Percentiles rank a stretch among this genome's conserved stretches.
Conservation (phyloP, 371 early-diverging fungal species). For the Mortierella sp. region DNA sequence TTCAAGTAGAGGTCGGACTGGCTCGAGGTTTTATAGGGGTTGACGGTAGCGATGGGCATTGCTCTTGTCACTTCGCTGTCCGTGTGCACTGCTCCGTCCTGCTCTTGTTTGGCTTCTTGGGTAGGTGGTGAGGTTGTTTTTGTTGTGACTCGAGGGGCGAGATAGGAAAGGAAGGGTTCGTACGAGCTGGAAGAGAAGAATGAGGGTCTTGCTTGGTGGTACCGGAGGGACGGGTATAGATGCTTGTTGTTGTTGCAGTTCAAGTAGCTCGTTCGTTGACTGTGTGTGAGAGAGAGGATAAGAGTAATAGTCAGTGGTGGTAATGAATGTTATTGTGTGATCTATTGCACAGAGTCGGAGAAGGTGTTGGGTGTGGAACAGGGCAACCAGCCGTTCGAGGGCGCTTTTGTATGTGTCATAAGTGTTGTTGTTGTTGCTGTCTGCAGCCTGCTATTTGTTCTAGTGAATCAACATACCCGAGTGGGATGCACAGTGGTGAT, state of each 20-base stretch:
- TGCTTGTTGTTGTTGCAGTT: not conserved
- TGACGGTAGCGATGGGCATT: constrained; percentile 6
- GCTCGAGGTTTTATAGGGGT: constrained; percentile 2
- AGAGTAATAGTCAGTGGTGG: not conserved
- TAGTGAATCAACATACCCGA: not conserved
- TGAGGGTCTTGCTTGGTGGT: not conserved
- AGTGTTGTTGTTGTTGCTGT: too few species aligned
- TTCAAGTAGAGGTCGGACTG: constrained; percentile 3
- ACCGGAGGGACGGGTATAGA: not conserved
- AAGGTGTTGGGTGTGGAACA: not conserved
- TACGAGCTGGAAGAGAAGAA: not conserved
- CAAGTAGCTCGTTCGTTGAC: not conserved
- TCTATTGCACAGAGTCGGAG: not conserved
- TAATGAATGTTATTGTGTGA: not conserved
- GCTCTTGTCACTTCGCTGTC: not conserved
- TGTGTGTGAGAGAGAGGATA: not conserved
- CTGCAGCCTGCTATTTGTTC: not conserved
- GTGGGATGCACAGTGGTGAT: not conserved
- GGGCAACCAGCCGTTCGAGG: not conserved
- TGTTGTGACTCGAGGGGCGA: not conserved
- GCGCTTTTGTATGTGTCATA: not conserved
- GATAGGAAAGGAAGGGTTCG: constrained; percentile 1
- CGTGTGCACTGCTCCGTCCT: constrained; percentile 10
- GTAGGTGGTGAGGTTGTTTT: not conserved
- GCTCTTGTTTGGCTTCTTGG: not conserved